Base-by-base conservation (phyloP, 2,329 filamentous ascomycete genomes). In the Xylaria sp. region DNA sequence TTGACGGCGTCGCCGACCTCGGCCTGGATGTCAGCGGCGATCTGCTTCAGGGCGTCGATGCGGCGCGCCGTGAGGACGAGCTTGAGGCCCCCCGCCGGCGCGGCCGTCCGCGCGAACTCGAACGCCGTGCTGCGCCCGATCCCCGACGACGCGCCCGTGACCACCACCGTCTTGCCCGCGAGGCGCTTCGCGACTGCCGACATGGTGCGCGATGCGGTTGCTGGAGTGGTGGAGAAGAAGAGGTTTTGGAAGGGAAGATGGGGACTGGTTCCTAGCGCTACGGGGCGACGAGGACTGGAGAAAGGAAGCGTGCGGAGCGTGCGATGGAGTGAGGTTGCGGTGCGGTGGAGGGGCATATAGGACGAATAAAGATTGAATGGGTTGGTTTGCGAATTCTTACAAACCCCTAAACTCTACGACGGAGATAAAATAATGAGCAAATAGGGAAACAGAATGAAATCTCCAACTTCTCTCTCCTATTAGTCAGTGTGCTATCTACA, bases 131-230 rank as follows among this genome's bases (percentile, higher is more conserved):
- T 89, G 64, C 87, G 88, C 27, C 96, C 96, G 80, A 99, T 98
- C 70, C 96, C 96, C 21, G 93, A 97, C 3, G 92, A 96, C 36
- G 96, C 96, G 65, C 96, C 96, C 4, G 96, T 98, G 71, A 99
- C 88, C 65, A 98, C 82, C 67, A 98, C 85, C 4, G 94, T 98
- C 84, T 98, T 98, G 87, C 94, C 94, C 76, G 92, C 87, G 69
- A 99, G 92, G 83, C 95, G 94, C 80, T 93, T 92, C 71, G 92
- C 89, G 77, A 91, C 89, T 47, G 93, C 88, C 56, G 85, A 81
- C 84, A 86, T 86, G 69, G 77, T 81, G 64, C 62, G 70, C n/a
- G 61, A 50, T 19, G 57, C 24, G 57, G 39, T 27, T 45, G 51
- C 9, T 3, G 60, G 50, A 1, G 42, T 50, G 30, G 42, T 50